phyloP scores from a whole-genome alignment of 1,284 basidiomycete genomes.

The Pseudomicrostroma phylloplanum region DNA sequence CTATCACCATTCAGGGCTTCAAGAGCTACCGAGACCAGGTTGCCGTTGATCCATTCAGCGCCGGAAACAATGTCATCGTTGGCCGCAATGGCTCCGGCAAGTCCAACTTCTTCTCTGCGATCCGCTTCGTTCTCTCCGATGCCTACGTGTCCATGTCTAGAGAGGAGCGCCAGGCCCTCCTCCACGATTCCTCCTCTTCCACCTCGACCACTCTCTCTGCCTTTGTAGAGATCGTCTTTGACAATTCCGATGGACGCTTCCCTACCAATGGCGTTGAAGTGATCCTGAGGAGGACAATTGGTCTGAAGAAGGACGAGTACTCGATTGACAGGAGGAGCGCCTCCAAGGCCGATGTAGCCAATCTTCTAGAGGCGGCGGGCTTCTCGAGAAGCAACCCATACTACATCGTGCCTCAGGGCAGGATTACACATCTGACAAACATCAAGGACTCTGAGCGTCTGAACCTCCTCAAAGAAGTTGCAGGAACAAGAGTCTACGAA shows the following conservation, averaged over 20 bases:
- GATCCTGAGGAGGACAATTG: conserved; percentile 64
- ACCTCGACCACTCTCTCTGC: conserved; percentile 79
- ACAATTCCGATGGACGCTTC: conserved; percentile 68
- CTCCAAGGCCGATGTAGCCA: conserved; percentile 91
- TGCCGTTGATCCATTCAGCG: conserved; percentile 57
- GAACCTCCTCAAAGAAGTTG: conserved; percentile 90
- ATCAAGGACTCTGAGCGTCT: conserved; percentile 93
- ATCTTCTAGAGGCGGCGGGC: conserved; percentile 60
- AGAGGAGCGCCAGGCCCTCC: conserved; percentile 81
- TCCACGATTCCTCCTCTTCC: conserved; percentile 86
- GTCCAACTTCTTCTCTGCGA: conserved; percentile 57
- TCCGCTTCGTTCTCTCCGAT: conserved; percentile 94
- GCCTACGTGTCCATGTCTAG: conserved; percentile 91
- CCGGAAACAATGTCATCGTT: conserved; percentile 49
- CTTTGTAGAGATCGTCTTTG: conserved; percentile 63
- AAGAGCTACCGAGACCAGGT: conserved; percentile 75
- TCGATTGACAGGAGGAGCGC: conserved; percentile 90
- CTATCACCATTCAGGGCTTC: conserved; percentile 62
- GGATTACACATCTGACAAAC: conserved; percentile 93
- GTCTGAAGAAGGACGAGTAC: conserved; percentile 98
- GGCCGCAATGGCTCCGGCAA: conserved; percentile 52
- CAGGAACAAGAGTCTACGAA: conserved; percentile 96
- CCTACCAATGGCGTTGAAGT: conserved; percentile 42
- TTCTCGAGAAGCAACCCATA: conserved; percentile 97
- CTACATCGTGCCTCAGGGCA: conserved; percentile 96